phyloP scores from a whole-genome alignment of 2,329 filamentous ascomycete species.

The Arthrobotrys conoides region DNA sequence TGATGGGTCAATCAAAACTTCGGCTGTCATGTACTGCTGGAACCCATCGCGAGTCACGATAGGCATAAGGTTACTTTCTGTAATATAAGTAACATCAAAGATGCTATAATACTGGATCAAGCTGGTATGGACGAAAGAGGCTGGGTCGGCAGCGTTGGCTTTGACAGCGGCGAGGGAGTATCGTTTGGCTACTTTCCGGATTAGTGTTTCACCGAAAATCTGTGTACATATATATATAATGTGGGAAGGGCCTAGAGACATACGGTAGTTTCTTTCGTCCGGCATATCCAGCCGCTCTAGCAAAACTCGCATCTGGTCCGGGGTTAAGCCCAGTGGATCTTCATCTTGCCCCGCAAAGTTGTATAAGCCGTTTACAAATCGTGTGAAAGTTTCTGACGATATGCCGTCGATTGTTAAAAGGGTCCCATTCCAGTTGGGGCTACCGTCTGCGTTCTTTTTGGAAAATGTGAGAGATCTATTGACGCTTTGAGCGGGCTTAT shows the following conservation, averaged over 20 bases:
- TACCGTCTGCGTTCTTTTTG: slow-evolving; percentile 53
- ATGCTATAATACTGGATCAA: slow-evolving; percentile 49
- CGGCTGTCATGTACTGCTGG: slow-evolving; percentile 44
- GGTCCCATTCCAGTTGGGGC: slow-evolving; percentile 44
- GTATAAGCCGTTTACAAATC: slow-evolving; percentile 52
- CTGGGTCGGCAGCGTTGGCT: slow-evolving; percentile 8
- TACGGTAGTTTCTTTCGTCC: slow-evolving; percentile 49
- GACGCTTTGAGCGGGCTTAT: slow-evolving; percentile 36
- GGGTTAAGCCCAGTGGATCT: slow-evolving; percentile 41
- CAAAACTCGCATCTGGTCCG: slow-evolving; percentile 39
- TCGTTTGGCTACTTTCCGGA: slow-evolving; percentile 25
- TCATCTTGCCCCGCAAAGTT: slow-evolving; percentile 36
- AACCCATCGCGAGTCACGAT: slow-evolving; percentile 52
- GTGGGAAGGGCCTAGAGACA: not conserved
- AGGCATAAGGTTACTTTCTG: slow-evolving; percentile 46
- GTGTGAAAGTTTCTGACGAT: slow-evolving; percentile 50
- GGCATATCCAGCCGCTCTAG: slow-evolving; percentile 47
- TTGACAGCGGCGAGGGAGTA: slow-evolving; percentile 3
- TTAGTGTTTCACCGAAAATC: not conserved
- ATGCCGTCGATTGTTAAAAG: slow-evolving; percentile 49
- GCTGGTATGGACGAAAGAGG: slow-evolving; percentile 42
- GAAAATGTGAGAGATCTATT: slow-evolving; percentile 52
- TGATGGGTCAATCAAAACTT: slow-evolving; percentile 45
- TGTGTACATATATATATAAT: not conserved
- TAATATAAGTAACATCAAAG: slow-evolving; percentile 48